Evolutionary conservation across 2,329 filamentous ascomycete genomes (phyloP).

Genomic region (Penicillium sp.): DNA sequence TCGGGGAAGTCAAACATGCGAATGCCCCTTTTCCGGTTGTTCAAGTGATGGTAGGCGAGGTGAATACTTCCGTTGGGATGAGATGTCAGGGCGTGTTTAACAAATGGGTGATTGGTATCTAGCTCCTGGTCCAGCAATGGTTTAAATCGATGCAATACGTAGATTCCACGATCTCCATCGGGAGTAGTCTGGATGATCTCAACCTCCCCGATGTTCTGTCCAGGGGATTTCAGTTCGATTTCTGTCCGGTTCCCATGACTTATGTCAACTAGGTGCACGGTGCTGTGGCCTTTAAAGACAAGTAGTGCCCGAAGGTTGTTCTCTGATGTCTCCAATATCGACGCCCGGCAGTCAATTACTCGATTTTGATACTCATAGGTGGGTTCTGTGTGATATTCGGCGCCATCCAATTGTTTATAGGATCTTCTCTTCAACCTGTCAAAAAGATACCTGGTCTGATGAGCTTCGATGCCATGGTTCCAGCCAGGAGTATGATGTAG

Average conservation of each 20-base stretch:
- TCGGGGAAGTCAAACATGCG: conserved; percentile 32
- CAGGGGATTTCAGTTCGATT: conserved; percentile 23
- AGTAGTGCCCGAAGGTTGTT: conserved; percentile 26
- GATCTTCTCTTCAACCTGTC: conserved; percentile 32
- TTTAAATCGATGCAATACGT: conserved; percentile 36
- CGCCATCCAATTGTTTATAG: conserved; percentile 36
- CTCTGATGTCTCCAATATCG: conserved; percentile 25
- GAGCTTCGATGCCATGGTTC: conserved; percentile 18
- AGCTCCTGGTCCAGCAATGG: conserved; percentile 23
- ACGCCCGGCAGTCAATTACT: conserved; percentile 36
- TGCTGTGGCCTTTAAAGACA: conserved; percentile 30
- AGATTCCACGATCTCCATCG: conserved; percentile 22
- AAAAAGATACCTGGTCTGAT: conserved; percentile 32
- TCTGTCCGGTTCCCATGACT: conserved; percentile 17
- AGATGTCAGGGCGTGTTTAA: conserved; percentile 32
- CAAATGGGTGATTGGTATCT: conserved; percentile 32
- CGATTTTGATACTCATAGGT: conserved; percentile 29
- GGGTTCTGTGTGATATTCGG: conserved; percentile 34
- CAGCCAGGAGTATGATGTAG: conserved; percentile 37
- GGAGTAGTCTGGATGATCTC: conserved; percentile 37
- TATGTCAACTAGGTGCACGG: conserved; percentile 30
- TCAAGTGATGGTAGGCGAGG: conserved; percentile 31
- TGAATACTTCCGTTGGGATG: conserved; percentile 24
- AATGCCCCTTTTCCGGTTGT: conserved; percentile 11
- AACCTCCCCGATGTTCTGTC: conserved; percentile 26